Evolutionary conservation across 2,329 filamentous ascomycete genomes (phyloP), one percentile per base, ranked within the genome.

Genomic region (Alternaria dauci): DNA sequence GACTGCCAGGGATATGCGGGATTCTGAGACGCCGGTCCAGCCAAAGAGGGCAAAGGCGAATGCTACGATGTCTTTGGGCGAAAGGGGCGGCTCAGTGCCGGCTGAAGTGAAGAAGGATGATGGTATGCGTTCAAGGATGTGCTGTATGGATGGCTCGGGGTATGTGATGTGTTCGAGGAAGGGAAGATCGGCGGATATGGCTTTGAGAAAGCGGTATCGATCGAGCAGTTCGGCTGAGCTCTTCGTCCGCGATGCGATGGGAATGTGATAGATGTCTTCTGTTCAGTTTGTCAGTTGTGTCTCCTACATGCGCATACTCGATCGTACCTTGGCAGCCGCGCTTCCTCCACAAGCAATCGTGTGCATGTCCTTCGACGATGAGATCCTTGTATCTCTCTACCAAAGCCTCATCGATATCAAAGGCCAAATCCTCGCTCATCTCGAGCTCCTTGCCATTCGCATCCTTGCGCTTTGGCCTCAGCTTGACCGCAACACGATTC

Each of bases 301-400:
- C 53, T 62, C 70, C 9, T 20, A 8, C 8, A 23, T 16, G 8
- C 39, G n/a, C 1, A 11, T 4, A 11, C 11, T 0, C 36, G 18
- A 11, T n/a, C 26, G 67, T 82, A 92, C 91, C 89, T 78, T 96
- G 93, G 76, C 94, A 97, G n/a, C 93, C 93, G 61, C 88, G 88
- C 75, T 88, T 91, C 70, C 88, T 87, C 95, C 94, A 99, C 18
- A 95, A 83, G 74, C 94, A 99, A 63, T 88, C 89, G 53, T 93
- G 89, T 28, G 89, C 86, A 75, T 99, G 94, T 2, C 89, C 91
- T 25, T 87, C 84, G 14, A 91, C 80, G 53, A 97, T 89, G 61
- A 94, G 82, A 52, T 88, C 87, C 23, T 83, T 83, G 74, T 96
- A 97, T 71, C 90, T 89, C 46, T 91, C 87, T 8, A 95, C 89